phyloP scores from a whole-genome alignment of 2,329 filamentous ascomycete genomes.

The Aspergillus ruber region DNA sequence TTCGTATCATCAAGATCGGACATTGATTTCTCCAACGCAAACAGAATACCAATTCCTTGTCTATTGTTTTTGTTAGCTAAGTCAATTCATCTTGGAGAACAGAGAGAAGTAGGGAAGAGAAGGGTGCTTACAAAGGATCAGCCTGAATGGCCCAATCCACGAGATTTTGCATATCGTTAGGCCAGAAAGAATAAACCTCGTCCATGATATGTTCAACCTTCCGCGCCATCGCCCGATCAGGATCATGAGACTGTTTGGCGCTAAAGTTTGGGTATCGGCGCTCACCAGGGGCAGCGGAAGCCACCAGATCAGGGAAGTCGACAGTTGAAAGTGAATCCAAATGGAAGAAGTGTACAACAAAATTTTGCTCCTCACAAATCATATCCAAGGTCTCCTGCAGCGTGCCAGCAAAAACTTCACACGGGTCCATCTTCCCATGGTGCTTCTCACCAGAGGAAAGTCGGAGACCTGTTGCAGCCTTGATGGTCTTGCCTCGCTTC shows the following conservation, averaged over 20 bases:
- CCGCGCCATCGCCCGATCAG: conserved; percentile 78
- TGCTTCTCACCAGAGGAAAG: conserved; percentile 44
- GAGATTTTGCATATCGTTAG: conserved; percentile 68
- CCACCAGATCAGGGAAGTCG: conserved; percentile 78
- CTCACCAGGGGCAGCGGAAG: conserved; percentile 57
- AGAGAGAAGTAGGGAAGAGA: background rate
- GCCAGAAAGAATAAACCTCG: conserved; percentile 75
- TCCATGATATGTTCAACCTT: conserved; percentile 84
- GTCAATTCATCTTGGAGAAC: conserved; percentile 3
- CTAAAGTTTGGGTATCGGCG: conserved; percentile 67
- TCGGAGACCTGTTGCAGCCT: conserved; percentile 38
- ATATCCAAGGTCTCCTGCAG: conserved; percentile 76
- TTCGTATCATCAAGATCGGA: conserved; percentile 78
- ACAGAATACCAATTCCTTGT: conserved; percentile 84
- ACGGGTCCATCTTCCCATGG: conserved; percentile 64
- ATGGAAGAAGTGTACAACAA: conserved; percentile 95
- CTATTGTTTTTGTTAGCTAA: conserved; percentile 38
- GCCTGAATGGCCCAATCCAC: conserved; percentile 75
- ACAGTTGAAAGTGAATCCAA: conserved; percentile 73
- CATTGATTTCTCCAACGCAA: conserved; percentile 71
- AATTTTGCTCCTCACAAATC: conserved; percentile 92
- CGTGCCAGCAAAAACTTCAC: conserved; percentile 72
- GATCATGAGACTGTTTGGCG: conserved; percentile 73
- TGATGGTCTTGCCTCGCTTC: conserved; percentile 77
- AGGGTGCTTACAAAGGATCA: conserved; percentile 67